These are phyloP conservation scores for Nicotiana tomentosiformis DNA, from an alignment of 257 asterid genomes.

Conservation along the genomic window DNA sequence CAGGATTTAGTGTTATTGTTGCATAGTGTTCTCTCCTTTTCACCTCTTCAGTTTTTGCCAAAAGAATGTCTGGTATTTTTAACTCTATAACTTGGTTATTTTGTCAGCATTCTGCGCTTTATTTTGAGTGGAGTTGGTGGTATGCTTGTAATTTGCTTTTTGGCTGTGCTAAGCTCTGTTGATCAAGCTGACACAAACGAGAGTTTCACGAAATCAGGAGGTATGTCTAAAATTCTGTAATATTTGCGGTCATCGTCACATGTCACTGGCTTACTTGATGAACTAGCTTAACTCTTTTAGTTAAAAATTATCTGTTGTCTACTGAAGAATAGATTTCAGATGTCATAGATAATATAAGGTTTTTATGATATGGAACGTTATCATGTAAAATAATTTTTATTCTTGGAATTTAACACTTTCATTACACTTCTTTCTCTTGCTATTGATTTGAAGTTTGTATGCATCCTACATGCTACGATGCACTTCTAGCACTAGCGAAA, in stretches of 20 bases:
- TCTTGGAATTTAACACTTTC: not conserved
- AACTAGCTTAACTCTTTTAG: not conserved
- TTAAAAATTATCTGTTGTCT: not conserved
- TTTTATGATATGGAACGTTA: not conserved
- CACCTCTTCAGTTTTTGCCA: not conserved
- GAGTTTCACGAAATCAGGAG: constrained; percentile 23
- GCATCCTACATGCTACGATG: not conserved
- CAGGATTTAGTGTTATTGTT: not conserved
- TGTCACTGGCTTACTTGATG: not conserved
- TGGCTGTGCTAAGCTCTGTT: constrained; percentile 19
- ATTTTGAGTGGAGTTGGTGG: constrained; percentile 30
- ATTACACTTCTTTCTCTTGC: not conserved
- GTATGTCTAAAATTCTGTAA: constrained; percentile 12
- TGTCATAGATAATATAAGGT: not conserved
- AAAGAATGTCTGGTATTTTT: not conserved
- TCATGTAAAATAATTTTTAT: not conserved
- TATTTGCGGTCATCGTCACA: not conserved
- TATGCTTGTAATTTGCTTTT: constrained; percentile 14
- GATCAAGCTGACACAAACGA: constrained; percentile 26
- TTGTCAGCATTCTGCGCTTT: constrained; percentile 21
- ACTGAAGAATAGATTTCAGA: not conserved
- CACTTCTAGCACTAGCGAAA: not conserved
- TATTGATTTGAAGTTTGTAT: not conserved
- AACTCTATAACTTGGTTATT: not conserved
- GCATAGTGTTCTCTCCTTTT: not conserved